Evolutionary conservation across 495 filamentous ascomycete genomes (phyloP).

Genomic region (Aspergillus steynii): DNA sequence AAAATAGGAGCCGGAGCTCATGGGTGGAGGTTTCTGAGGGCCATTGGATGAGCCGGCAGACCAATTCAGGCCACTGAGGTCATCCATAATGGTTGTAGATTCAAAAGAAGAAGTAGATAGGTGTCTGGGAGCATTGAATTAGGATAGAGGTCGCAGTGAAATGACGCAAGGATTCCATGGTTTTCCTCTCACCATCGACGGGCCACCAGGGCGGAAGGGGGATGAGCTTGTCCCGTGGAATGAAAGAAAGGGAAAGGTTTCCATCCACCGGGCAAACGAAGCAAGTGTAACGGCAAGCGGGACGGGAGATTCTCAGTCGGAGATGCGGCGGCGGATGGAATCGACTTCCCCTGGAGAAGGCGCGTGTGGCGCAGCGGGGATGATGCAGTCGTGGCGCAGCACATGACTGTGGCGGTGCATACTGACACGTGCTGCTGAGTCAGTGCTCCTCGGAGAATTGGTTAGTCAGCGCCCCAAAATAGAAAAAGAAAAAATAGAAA

Average conservation of each 20-base stretch:
- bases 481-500: background rate
- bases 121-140: slow-evolving; percentile 25
- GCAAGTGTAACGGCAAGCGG: background rate
- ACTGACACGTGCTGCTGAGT: slow-evolving; percentile 4
- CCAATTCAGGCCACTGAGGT: slow-evolving; percentile 60
- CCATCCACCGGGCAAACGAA: background rate
- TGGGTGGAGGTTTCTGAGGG: slow-evolving; percentile 47
- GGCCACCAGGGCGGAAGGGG: slow-evolving; percentile 2
- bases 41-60: slow-evolving; percentile 36
- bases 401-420: background rate
- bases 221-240: slow-evolving; percentile 8
- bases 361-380: slow-evolving; percentile 11
- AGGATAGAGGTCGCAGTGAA: slow-evolving; percentile 22
- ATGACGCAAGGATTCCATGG: slow-evolving; percentile 11
- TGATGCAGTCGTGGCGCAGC: background rate
- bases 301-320: background rate
- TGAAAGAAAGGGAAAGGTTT: slow-evolving; percentile 6
- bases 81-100: slow-evolving; percentile 49
- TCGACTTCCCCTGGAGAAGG: slow-evolving; percentile 14
- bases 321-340: background rate
- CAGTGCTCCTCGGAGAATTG: background rate
- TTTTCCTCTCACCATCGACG: slow-evolving; percentile 19
- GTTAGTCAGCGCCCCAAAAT: background rate
- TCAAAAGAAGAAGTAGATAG: slow-evolving; percentile 4
- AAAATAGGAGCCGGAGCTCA: slow-evolving; percentile 58